Percentiles rank a stretch among this genome's conserved stretches.
These are phyloP conservation scores for Parasitella parasitica DNA, from an alignment of 371 early-diverging fungal genomes.

Conservation along the genomic window DNA sequence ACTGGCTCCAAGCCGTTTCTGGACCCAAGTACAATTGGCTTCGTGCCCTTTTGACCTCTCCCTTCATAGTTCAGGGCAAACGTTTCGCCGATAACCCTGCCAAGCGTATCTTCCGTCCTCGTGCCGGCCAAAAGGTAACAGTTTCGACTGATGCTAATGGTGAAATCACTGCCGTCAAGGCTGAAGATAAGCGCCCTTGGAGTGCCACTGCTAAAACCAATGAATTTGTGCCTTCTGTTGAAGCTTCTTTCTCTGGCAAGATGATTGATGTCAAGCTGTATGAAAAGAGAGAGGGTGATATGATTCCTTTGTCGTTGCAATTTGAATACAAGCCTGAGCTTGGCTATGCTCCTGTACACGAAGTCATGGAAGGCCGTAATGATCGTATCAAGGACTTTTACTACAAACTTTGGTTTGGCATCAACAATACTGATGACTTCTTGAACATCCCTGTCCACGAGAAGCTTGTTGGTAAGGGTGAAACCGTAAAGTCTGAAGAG, in stretches of 20 bases:
- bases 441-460: constrained; percentile 55
- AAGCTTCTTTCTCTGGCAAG: constrained; percentile 62
- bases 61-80: constrained; percentile 80
- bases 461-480: constrained; percentile 67
- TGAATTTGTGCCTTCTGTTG: constrained; percentile 61
- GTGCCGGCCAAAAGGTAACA: constrained; percentile 76
- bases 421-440: constrained; percentile 54
- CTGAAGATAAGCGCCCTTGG: constrained; percentile 65
- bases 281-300: constrained; percentile 67
- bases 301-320: constrained; percentile 73
- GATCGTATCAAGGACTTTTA: constrained; percentile 94
- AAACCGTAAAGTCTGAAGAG: constrained; percentile 59
- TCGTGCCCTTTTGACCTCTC: constrained; percentile 83
- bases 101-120: constrained; percentile 79
- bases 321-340: constrained; percentile 82
- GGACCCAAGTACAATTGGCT: constrained; percentile 82
- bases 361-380: constrained; percentile 91
- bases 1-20: constrained; percentile 78
- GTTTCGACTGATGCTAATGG: constrained; percentile 55
- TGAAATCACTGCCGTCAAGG: constrained; percentile 49
- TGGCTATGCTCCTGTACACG: constrained; percentile 87
- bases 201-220: constrained; percentile 57
- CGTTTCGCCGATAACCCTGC: constrained; percentile 79
- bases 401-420: constrained; percentile 83
- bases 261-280: constrained; percentile 71